Base-by-base conservation (phyloP, 2,329 filamentous ascomycete genomes). In the Capronia americana region DNA sequence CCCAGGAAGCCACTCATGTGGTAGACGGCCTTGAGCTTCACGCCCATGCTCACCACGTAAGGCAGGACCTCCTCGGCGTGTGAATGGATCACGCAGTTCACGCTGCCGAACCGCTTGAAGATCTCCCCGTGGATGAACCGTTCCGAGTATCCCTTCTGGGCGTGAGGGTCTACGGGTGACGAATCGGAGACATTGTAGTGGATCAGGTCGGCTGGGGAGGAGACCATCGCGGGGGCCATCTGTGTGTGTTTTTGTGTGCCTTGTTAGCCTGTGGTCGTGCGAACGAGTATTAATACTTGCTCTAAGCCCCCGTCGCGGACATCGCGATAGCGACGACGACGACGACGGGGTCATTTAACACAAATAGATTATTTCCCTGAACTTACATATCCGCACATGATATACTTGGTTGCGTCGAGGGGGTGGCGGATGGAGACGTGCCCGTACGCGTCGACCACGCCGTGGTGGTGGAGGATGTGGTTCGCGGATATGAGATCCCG, bases 371-470 rank as follows among this genome's bases (percentile, higher is more conserved):
- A 34, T 3, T 3, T 3, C 11, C 32, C 2, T 11, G 10, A 44
- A 44, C 38, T n/a, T 20, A 44, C 38, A 65, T 79, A 79, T 34
- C 77, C 77, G 20, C 82, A 81, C 77, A 86, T 82, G 64, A 86
- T 77, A 74, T 84, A 86, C 56, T 77, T 75, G 2, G 78, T 73
- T 1, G 80, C 72, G 14, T 84, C 80, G 26, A 74, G 63, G 0
- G 84, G 84, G 64, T 84, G 81, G 7, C 85, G 79, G 38, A 85
- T 78, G 2, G 84, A 85, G n/a, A 87, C 77, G 69, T 87, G 85
- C n/a, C 85, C 84, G 70, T 84, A 87, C 0, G 82, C 84, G 64
- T 86, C 85, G 41, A 87, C 72, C 7, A 86, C 78, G 34, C 55
- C 54, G 48, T 86, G 77, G 63, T 82, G 73, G 73, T 86, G 82